A percentile compares a stretch with the other conserved stretches of the same genome.
These are phyloP conservation scores for Cucurbita pepo DNA, from an alignment of 306 rosid genomes.

Conservation along the genomic window DNA sequence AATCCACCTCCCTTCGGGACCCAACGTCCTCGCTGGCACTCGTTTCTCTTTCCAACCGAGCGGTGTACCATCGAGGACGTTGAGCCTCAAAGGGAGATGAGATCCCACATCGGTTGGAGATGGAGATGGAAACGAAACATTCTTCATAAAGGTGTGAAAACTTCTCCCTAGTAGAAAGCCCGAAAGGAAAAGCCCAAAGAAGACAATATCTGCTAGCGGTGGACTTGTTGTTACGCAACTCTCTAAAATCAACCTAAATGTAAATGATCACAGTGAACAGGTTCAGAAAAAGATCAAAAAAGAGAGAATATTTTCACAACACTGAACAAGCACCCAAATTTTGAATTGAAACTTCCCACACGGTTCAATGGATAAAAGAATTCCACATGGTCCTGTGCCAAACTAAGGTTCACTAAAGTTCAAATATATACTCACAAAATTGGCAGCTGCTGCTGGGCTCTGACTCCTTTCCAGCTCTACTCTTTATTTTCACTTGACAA, in stretches of 20 bases:
- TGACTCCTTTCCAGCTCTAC: neutral
- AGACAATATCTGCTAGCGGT: too few species aligned
- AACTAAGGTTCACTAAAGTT: neutral
- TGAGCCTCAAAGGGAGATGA: too few species aligned
- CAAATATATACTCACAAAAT: neutral
- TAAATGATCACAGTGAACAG: neutral
- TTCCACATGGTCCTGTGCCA: neutral
- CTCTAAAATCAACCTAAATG: neutral
- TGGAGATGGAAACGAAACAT: too few species aligned
- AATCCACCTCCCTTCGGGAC: too few species aligned
- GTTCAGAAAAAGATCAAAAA: neutral
- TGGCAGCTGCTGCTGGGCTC: neutral
- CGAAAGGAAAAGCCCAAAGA: too few species aligned
- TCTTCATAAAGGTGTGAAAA: too few species aligned
- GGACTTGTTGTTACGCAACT: neutral
- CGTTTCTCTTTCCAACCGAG: too few species aligned
- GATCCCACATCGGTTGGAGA: too few species aligned
- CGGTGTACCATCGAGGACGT: rapidly evolving
- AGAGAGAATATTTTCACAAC: neutral
- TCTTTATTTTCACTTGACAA: neutral
- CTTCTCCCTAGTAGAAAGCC: too few species aligned
- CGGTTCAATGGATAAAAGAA: neutral
- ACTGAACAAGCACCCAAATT: neutral
- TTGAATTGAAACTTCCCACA: neutral
- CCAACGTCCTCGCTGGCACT: too few species aligned